phyloP scores from a whole-genome alignment of 2,329 filamentous ascomycete genomes.

The Monilinia vaccinii-corymbosi region DNA sequence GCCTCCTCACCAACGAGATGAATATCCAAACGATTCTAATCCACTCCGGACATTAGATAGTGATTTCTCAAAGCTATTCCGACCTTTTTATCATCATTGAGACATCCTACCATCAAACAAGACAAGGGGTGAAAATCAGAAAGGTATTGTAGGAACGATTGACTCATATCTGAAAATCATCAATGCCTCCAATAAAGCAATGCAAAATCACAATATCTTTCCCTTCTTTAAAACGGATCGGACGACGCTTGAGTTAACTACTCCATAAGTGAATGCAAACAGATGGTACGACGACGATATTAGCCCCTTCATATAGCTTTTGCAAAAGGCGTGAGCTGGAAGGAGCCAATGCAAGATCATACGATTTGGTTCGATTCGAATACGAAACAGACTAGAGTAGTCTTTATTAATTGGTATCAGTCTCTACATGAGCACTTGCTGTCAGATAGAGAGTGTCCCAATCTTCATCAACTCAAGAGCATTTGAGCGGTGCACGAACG shows the following conservation, averaged over 20 bases:
- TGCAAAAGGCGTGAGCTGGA: not conserved
- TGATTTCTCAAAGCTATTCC: not conserved
- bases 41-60: no score
- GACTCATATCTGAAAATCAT: not conserved
- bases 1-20: not conserved
- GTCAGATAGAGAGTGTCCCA: not conserved
- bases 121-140: not conserved
- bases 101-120: not conserved
- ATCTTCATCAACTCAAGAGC: not conserved
- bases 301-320: not conserved
- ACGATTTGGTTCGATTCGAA: not conserved
- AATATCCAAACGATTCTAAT: not conserved
- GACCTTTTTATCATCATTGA: not conserved
- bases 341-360: not conserved
- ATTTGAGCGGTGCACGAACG: conserved; percentile 4
- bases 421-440: not conserved
- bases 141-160: not conserved
- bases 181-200: not conserved
- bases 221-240: not conserved
- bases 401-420: not conserved
- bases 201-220: not conserved
- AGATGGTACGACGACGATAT: not conserved
- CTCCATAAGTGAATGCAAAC: not conserved
- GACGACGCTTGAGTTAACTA: not conserved
- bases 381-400: not conserved